These are phyloP conservation scores for Xylaria sp. DNA, from an alignment of 2,329 filamentous ascomycete species.

Conservation along the genomic window DNA sequence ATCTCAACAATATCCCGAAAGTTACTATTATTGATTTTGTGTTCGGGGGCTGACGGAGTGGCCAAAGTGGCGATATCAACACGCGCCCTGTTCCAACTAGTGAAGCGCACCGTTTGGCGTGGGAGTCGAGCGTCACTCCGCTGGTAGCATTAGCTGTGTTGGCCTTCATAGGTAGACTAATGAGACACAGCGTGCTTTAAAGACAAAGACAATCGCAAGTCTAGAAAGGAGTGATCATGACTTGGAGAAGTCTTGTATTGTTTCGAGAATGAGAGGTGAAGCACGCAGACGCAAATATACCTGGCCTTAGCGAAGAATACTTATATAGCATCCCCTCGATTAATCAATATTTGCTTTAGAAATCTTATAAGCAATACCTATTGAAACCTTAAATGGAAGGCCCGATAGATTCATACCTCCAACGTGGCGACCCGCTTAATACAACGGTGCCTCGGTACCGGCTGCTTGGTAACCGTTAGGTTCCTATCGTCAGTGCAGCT, in stretches of 20 bases:
- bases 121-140: constrained; percentile 9
- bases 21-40: neutral
- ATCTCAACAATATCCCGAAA: neutral
- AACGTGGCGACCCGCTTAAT: neutral
- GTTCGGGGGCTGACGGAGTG: constrained; percentile 10
- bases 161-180: neutral
- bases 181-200: neutral
- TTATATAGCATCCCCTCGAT: neutral
- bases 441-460: neutral
- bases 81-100: constrained; percentile 14
- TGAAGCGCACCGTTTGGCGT: constrained; percentile 9
- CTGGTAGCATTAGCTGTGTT: constrained; percentile 6
- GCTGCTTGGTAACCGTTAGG: constrained; percentile 2
- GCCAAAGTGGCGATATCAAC: constrained; percentile 23
- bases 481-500: neutral
- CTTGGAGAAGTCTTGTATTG: neutral
- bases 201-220: too few relatives aligned
- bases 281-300: too few relatives aligned
- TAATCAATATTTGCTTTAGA: neutral
- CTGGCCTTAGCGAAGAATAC: neutral
- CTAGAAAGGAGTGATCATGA: neutral
- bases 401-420: neutral
- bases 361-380: too few relatives aligned
- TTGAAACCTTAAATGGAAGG: too few relatives aligned
- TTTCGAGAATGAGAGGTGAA: neutral